phyloP scores from a whole-genome alignment of 139 green algal genomes.

The Picochlorum sp. region DNA sequence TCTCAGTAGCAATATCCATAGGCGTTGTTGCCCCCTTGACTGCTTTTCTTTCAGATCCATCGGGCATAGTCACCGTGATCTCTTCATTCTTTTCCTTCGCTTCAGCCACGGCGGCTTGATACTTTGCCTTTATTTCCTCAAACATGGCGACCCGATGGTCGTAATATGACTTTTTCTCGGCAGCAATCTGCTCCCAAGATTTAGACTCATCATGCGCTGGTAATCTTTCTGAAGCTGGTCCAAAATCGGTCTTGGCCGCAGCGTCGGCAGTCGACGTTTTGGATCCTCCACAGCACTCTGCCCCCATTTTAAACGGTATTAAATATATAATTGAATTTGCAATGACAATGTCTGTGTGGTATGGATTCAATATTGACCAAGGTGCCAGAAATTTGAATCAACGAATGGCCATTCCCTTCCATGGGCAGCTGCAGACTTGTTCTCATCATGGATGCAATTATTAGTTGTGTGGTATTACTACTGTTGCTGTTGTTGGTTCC shows the following conservation, averaged over 20 bases:
- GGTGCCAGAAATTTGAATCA: too few species aligned
- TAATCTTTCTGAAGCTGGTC: not conserved
- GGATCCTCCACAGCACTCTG: slow-evolving; percentile 13
- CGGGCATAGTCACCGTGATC: slow-evolving; percentile 82
- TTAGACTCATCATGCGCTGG: slow-evolving; percentile 7
- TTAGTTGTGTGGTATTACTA: too few species aligned
- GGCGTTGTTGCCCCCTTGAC: slow-evolving; percentile 81
- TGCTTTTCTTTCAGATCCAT: slow-evolving; percentile 39
- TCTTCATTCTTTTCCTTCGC: slow-evolving; percentile 30
- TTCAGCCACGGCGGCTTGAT: slow-evolving; percentile 36
- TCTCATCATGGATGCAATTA: too few species aligned
- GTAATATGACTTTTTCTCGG: slow-evolving; percentile 69
- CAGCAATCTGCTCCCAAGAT: slow-evolving; percentile 27
- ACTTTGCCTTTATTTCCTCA: slow-evolving; percentile 57
- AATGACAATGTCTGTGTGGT: too few species aligned
- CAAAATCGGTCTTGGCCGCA: not conserved
- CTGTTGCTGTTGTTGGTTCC: too few species aligned
- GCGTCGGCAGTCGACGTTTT: not conserved
- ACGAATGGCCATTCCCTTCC: too few species aligned
- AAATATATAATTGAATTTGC: not conserved
- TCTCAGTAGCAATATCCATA: slow-evolving; percentile 80
- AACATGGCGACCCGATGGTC: slow-evolving; percentile 82
- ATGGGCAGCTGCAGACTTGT: too few species aligned
- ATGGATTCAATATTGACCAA: too few species aligned
- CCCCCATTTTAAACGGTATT: slow-evolving; percentile 6